phyloP scores from a whole-genome alignment of 2,329 filamentous ascomycete species.

The Penicillium sp. region DNA sequence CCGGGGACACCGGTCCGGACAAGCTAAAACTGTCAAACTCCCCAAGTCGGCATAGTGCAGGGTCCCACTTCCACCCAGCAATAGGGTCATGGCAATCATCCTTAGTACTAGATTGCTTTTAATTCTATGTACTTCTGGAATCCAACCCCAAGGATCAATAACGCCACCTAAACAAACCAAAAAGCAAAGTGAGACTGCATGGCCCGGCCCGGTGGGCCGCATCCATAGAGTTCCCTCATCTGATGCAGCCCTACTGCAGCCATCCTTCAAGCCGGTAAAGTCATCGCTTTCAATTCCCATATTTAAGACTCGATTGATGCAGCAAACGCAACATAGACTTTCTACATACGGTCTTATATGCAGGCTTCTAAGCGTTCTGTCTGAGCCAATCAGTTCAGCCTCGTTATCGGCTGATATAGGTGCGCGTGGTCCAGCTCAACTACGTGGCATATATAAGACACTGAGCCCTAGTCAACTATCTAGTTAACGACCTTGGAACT shows the following conservation, averaged over 20 bases:
- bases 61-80: background rate
- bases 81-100: constrained; percentile 18
- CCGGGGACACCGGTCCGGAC: constrained; percentile 20
- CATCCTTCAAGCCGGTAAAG: background rate
- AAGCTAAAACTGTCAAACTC: constrained; percentile 21
- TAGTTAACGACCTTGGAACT: background rate
- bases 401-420: background rate
- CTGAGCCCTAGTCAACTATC: constrained; percentile 11
- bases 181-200: constrained; percentile 16
- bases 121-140: background rate
- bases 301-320: background rate
- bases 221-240: constrained; percentile 3
- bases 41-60: constrained; percentile 1
- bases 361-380: constrained; percentile 4
- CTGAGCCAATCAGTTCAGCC: constrained; percentile 4
- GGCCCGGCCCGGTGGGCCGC: constrained; percentile 18
- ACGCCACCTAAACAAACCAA: background rate
- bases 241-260: constrained; percentile 8
- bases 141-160: background rate
- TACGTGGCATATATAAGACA: constrained; percentile 18
- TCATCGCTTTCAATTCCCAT: background rate
- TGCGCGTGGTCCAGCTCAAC: constrained; percentile 6
- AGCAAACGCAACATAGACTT: background rate
- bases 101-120: background rate
- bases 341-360: background rate